Evolutionary conservation across 1,139 yeast species (phyloP).

Genomic region (Yamadazyma mexicana): DNA sequence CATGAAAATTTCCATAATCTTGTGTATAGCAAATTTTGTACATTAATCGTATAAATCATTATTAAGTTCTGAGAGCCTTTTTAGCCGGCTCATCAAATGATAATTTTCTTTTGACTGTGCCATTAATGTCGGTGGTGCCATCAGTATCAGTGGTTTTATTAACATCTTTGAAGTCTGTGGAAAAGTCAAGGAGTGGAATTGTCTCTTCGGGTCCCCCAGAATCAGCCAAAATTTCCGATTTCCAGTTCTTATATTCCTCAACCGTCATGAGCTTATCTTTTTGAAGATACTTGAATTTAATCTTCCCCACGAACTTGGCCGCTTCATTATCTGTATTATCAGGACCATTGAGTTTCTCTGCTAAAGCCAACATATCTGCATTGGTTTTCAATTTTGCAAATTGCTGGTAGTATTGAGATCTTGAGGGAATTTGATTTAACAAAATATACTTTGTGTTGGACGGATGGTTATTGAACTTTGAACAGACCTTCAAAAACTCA

Average conservation of each 20-base stretch:
- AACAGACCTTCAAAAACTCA: slow-evolving; percentile 59
- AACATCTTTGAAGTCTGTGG: slow-evolving; percentile 3
- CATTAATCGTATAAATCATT: slow-evolving; percentile 8
- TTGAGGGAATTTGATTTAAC: slow-evolving; percentile 79
- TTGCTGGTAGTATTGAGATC: slow-evolving; percentile 57
- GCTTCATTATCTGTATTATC: slow-evolving; percentile 12
- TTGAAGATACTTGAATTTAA: slow-evolving; percentile 36
- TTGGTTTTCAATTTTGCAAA: slow-evolving; percentile 58
- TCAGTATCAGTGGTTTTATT: neutral
- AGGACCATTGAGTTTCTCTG: slow-evolving; percentile 28
- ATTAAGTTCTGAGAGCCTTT: neutral
- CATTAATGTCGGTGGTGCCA: no score
- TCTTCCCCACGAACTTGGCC: slow-evolving; percentile 24
- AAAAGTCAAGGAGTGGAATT: slow-evolving; percentile 3
- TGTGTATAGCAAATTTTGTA: slow-evolving; percentile 18
- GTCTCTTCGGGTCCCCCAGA: neutral
- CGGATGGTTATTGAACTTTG: slow-evolving; percentile 56
- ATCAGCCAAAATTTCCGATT: slow-evolving; percentile 1
- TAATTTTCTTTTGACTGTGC: slow-evolving; percentile 7
- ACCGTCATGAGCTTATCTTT: slow-evolving; percentile 26
- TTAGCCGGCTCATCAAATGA: slow-evolving; percentile 5
- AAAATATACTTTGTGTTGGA: slow-evolving; percentile 82
- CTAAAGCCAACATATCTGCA: slow-evolving; percentile 46
- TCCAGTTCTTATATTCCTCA: slow-evolving; percentile 19
- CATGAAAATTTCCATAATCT: slow-evolving; percentile 10